These are phyloP conservation scores for Evernia prunastri DNA, from an alignment of 495 filamentous ascomycete genomes.

Conservation along the genomic window DNA sequence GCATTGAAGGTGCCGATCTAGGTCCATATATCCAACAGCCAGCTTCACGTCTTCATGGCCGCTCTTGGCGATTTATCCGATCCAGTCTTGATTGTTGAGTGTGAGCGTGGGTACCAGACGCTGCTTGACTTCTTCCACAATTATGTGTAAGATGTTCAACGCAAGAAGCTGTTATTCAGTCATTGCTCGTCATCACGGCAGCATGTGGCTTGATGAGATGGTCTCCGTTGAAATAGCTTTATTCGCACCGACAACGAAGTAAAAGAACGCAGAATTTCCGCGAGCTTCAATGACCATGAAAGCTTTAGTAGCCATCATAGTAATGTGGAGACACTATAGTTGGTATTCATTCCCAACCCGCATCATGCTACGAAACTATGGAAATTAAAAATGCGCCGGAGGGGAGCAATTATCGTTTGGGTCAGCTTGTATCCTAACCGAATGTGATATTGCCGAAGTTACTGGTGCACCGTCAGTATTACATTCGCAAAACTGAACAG, in stretches of 20 bases:
- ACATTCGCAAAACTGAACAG: not conserved
- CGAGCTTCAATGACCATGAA: no score
- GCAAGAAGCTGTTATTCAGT: no score
- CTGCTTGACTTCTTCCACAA: slow-evolving; percentile 67
- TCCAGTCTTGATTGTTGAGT: slow-evolving; percentile 60
- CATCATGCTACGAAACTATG: no score
- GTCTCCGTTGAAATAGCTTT: no score
- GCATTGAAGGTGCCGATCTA: slow-evolving; percentile 60
- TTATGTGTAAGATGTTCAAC: slow-evolving; percentile 31
- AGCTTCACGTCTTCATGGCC: slow-evolving; percentile 89
- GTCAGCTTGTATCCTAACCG: not conserved
- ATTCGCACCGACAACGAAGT: no score
- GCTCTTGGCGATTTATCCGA: slow-evolving; percentile 61
- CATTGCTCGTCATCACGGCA: no score
- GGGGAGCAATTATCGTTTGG: not conserved
- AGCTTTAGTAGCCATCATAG: no score
- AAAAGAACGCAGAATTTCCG: no score
- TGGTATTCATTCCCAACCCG: no score
- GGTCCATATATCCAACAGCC: slow-evolving; percentile 69
- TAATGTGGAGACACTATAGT: no score
- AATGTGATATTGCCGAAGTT: not conserved
- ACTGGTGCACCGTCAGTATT: not conserved
- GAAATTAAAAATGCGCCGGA: no score
- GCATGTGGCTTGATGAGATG: no score
- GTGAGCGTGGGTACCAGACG: slow-evolving; percentile 68